phyloP scores from a whole-genome alignment of 2,329 filamentous ascomycete genomes.

The Tolypocladium ovalisporum region DNA sequence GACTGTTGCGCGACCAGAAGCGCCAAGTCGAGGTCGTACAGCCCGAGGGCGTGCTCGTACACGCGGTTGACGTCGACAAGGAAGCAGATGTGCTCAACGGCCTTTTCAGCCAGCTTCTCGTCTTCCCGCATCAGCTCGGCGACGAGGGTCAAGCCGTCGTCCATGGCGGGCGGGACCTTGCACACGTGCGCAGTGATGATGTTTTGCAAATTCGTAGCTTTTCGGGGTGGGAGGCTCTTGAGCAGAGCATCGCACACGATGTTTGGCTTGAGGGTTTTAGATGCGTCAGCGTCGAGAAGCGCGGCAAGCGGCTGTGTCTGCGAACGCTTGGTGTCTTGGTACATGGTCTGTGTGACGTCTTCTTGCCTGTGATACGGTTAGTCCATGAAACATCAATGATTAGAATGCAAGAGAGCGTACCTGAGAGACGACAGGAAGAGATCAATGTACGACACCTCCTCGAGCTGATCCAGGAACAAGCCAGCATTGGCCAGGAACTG shows the following conservation, averaged over 20 bases:
- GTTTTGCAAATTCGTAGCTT: conserved; percentile 67
- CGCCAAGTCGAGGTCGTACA: conserved; percentile 86
- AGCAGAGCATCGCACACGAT: conserved; percentile 79
- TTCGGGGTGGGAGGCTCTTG: conserved; percentile 48
- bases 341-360: conserved; percentile 88
- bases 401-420: conserved; percentile 31
- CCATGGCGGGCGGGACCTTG: conserved; percentile 82
- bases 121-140: conserved; percentile 61
- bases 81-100: conserved; percentile 96
- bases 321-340: conserved; percentile 64
- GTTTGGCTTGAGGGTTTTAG: conserved; percentile 58
- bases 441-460: conserved; percentile 73
- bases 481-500: conserved; percentile 71
- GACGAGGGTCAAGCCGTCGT: conserved; percentile 72
- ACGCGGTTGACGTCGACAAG: conserved; percentile 85
- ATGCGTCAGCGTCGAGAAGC: conserved; percentile 4
- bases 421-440: conserved; percentile 79
- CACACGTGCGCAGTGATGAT: conserved; percentile 91
- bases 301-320: conserved; percentile 8
- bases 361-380: conserved; percentile 49
- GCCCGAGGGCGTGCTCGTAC: conserved; percentile 79
- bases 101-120: conserved; percentile 67
- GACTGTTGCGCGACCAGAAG: conserved; percentile 90
- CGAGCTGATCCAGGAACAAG: conserved; percentile 74
- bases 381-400: conserved; percentile 1